Conservation (phyloP, 805 yeast genomes). For the Monosporozyma servazzii region DNA sequence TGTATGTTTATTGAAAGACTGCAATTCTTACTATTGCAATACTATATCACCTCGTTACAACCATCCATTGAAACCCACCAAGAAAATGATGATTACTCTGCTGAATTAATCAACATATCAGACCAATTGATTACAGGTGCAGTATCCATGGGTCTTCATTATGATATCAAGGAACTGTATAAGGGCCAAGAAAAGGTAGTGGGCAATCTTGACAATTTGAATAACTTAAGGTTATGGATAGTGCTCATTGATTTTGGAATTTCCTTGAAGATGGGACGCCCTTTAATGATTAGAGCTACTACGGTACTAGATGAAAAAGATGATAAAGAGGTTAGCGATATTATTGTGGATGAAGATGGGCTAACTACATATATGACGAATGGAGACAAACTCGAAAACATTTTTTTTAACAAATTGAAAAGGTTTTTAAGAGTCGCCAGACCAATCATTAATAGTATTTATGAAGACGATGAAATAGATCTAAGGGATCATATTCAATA, state of each 20-base stretch:
- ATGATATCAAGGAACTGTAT: constrained; percentile 12
- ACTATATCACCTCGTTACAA: not conserved
- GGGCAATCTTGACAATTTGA: constrained; percentile 16
- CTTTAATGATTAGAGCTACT: constrained; percentile 8
- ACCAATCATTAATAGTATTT: constrained; percentile 10
- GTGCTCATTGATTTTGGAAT: constrained; percentile 17
- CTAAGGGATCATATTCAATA: constrained; percentile 1
- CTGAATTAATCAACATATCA: constrained; percentile 7
- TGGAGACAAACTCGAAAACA: constrained; percentile 1
- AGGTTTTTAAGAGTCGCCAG: constrained; percentile 13
- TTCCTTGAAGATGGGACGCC: constrained; percentile 20
- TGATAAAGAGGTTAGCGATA: not conserved
- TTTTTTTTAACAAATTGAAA: constrained; percentile 9
- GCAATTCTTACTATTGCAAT: constrained; percentile 19
- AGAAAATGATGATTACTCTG: not conserved
- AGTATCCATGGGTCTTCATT: constrained; percentile 19
- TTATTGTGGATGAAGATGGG: not conserved
- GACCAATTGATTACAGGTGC: constrained; percentile 13
- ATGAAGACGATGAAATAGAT: constrained; percentile 5
- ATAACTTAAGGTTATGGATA: constrained; percentile 22
- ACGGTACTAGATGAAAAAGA: constrained; percentile 2
- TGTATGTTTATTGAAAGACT: constrained; percentile 21
- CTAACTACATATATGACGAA: not conserved
- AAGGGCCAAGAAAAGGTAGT: constrained; percentile 9
- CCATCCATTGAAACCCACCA: constrained; percentile 22